Evolutionary conservation across 208 protist species (phyloP), one percentile per base, ranked within the genome.

Genomic region (Trichomonas tenax): DNA sequence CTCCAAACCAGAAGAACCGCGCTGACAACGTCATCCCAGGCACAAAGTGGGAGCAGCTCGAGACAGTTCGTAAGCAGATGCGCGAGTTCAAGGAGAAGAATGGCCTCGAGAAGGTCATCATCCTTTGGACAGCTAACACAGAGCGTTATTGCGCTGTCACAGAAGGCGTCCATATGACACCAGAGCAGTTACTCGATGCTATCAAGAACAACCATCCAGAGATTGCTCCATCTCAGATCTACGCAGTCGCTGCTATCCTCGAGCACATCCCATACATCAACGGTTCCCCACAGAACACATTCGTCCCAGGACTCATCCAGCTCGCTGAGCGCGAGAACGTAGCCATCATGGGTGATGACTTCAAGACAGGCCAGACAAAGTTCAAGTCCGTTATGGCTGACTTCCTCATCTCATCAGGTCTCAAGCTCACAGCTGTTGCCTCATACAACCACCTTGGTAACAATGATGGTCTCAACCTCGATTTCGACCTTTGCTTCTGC

Each of bases 311-410:
- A 40, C 51, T 97, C 38, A 81, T 97, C 38, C n/a, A 96, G 41
- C 90, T 97, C 38, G 97, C 97, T 82, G 40, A 63, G 44, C 63
- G 95, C 34, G 58, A 96, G 34, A 49, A 96, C 96, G 98, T 99
- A 14, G 98, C 98, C 82, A 98, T 99, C 96, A 98, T 97, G 96
- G 99, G 99, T 95, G 99, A 99, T 97, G 99, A 99, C 97, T 99
- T 99, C 98, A 99, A 99, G 98, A 98, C 98, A 72, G 99, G 99
- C 63, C 99, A 99, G 98, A 99, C 99, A n/a, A 99, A 99, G 97
- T 98, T 99, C 97, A 99, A 99, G 97, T 99, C 98, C 41, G 99
- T 99, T 2, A 97, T 99, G 84, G 98, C 99, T 44, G 99, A 99
- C 97, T 99, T 99, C 97, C 98, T 99, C 96, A 98, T 99, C 58